These are phyloP conservation scores for Daldinia loculata DNA, from an alignment of 495 filamentous ascomycete species.

Conservation along the genomic window DNA sequence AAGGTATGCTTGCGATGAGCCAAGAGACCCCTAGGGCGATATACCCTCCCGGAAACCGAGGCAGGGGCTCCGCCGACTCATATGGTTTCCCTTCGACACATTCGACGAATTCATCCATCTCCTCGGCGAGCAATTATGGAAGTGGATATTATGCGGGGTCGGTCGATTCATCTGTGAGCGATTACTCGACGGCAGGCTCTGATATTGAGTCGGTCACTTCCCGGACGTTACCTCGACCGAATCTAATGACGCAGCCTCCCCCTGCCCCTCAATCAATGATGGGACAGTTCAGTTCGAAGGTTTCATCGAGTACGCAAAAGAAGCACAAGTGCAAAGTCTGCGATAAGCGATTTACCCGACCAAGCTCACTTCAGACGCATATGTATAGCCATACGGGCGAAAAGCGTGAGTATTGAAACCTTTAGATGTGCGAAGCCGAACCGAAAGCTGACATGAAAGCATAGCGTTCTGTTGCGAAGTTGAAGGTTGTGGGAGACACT, in stretches of 20 bases:
- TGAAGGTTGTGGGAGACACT: conserved; percentile 93
- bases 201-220: conserved; percentile 80
- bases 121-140: conserved; percentile 72
- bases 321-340: conserved; percentile 99
- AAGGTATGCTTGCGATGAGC: conserved; percentile 93
- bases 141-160: conserved; percentile 84
- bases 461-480: conserved; percentile 93
- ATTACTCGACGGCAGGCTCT: conserved; percentile 92
- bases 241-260: conserved; percentile 70
- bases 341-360: conserved; percentile 97
- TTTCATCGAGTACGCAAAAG: conserved; percentile 95
- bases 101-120: conserved; percentile 94
- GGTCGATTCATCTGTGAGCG: conserved; percentile 89
- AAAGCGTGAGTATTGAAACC: conserved; percentile 79
- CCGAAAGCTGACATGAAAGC: conserved; percentile 49
- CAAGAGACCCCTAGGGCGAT: conserved; percentile 89
- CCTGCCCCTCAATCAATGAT: conserved; percentile 97
- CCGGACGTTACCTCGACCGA: conserved; percentile 83
- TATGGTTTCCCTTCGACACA: conserved; percentile 93
- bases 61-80: conserved; percentile 81
- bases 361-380: conserved; percentile 95
- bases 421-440: not conserved
- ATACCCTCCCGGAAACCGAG: conserved; percentile 70
- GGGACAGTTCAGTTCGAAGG: conserved; percentile 97
- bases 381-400: conserved; percentile 99